Evolutionary conservation across 1,284 basidiomycete species (phyloP), one percentile per base, ranked within the genome.

Genomic region (Apiotrichum mycotoxinovorans): DNA sequence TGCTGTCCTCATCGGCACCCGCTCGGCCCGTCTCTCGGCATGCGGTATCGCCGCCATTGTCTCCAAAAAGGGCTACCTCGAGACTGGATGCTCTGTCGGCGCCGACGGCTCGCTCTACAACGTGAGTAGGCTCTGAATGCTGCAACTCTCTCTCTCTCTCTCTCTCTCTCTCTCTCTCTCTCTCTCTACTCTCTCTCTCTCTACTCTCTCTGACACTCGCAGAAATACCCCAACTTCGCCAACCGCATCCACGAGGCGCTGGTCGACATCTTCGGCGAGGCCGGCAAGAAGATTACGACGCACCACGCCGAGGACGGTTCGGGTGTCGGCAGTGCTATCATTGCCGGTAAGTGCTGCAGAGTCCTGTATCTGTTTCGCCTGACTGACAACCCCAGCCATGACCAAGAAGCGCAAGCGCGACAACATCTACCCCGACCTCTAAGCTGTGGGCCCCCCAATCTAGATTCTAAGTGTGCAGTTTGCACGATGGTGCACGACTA

Each of bases 11-110:
- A 90, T 96, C 48, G 91, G 91, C n/a, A 83, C 87, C 22, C 85
- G 93, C 27, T 89, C 93, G 0, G 93, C 93, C 12, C 81, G 93
- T 35, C 78, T 96, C 40, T 91, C 88, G 47, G 85, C 93, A 0
- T 97, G 93, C 68, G 93, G 93, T 64, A 96, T 97, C 66, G 93
- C 92, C 0, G 89, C 93, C 25, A 90, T 97, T 66, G 92, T 92
- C 35, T 86, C 85, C 76, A 94, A 91, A 82, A 92, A 89, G 85
- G 88, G 87, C 0, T 90, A 91, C 70, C 79, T 96, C 8, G 85
- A 90, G 63, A 56, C 67, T 57, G 91, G 90, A 0, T 95, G 91
- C 74, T 80, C 83, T 2, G 91, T 96, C 34, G 93, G 91, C 51
- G 91, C 91, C 2, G 93, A 97, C 74, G 93, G 93, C 2, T 89